Evolutionary conservation across 2,329 filamentous ascomycete species (phyloP).

Genomic region (Colletotrichum tamarilloi): DNA sequence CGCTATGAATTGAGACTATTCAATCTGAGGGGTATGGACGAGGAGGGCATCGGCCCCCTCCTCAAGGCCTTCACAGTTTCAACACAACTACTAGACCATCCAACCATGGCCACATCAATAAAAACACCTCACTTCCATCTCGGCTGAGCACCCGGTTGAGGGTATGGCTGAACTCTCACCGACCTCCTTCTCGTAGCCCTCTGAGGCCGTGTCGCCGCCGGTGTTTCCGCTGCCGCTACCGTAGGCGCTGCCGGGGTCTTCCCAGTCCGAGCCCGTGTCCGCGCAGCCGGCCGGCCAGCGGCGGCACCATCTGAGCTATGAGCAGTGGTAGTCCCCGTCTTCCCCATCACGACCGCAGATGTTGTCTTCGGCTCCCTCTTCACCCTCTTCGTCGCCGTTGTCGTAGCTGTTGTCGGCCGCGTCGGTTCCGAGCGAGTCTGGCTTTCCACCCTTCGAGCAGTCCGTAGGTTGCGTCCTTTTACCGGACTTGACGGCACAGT

Average conservation of each 20-base stretch:
- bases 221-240: not conserved
- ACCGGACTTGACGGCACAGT: not conserved
- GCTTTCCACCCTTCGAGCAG: conserved; percentile 26
- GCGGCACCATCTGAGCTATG: conserved; percentile 2
- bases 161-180: conserved; percentile 23
- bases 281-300: not conserved
- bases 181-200: conserved; percentile 17
- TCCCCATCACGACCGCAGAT: not conserved
- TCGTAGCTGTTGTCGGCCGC: not conserved
- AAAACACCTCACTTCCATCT: conserved; percentile 13
- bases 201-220: conserved; percentile 17
- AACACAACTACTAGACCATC: not conserved
- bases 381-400: not conserved
- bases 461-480: not conserved
- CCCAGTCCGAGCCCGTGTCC: not conserved
- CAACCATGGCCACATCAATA: not conserved
- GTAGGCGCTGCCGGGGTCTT: not conserved
- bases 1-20: conserved; percentile 6
- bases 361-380: conserved; percentile 21
- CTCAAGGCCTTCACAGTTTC: not conserved
- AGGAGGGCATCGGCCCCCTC: not conserved
- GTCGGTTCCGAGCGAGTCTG: conserved; percentile 24
- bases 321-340: not conserved
- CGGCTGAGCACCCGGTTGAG: conserved; percentile 12
- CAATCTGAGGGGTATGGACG: conserved; percentile 1